These are phyloP conservation scores for Jaminaea rosea DNA, from an alignment of 1,284 basidiomycete genomes.

Conservation along the genomic window DNA sequence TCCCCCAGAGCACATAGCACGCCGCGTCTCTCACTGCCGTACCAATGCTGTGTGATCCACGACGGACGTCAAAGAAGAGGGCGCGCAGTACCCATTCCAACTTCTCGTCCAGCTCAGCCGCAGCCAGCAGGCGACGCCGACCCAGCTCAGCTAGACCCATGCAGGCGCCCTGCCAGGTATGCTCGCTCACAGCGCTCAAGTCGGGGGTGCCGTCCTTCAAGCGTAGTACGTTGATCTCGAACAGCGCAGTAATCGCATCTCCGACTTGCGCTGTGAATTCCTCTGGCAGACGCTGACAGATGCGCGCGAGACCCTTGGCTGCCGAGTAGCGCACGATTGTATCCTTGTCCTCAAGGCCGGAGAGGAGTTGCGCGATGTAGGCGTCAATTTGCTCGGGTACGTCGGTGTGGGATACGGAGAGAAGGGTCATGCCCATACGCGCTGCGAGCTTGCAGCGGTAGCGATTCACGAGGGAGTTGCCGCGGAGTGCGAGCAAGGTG, in stretches of 20 bases:
- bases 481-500: slow-evolving; percentile 32
- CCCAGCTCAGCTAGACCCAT: slow-evolving; percentile 87
- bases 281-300: slow-evolving; percentile 68
- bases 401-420: slow-evolving; percentile 53
- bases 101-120: slow-evolving; percentile 16
- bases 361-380: slow-evolving; percentile 66
- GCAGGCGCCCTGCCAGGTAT: slow-evolving; percentile 89
- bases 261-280: slow-evolving; percentile 71
- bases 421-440: slow-evolving; percentile 21
- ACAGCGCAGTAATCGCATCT: slow-evolving; percentile 66
- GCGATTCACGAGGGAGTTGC: slow-evolving; percentile 26
- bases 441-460: slow-evolving; percentile 38
- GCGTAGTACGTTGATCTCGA: slow-evolving; percentile 56
- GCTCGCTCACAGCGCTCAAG: slow-evolving; percentile 57
- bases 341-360: slow-evolving; percentile 77
- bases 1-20: slow-evolving; percentile 87
- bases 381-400: slow-evolving; percentile 71
- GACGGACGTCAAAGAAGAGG: slow-evolving; percentile 80
- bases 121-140: slow-evolving; percentile 58
- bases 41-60: slow-evolving; percentile 84
- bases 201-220: slow-evolving; percentile 59
- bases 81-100: slow-evolving; percentile 55
- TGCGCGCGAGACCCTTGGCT: slow-evolving; percentile 81
- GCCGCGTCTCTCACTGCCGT: slow-evolving; percentile 89
- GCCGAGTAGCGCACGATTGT: slow-evolving; percentile 90